Evolutionary conservation across 257 asterid species (phyloP), one percentile per base, ranked within the genome.

Genomic region (Solanum microdontum): DNA sequence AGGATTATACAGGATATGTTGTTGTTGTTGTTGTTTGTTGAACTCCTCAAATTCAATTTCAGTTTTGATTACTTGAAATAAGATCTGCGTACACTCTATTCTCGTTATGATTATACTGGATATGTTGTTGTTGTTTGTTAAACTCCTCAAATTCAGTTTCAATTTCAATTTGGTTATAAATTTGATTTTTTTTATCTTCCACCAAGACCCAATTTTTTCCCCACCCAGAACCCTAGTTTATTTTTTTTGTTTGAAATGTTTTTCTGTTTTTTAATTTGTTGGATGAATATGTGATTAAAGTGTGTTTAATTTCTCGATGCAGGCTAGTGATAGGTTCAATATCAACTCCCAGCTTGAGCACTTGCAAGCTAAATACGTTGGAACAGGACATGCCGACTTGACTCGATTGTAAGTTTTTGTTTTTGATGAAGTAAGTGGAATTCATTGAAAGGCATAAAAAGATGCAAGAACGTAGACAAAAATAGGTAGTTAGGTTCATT

Each of bases 341-440:
- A 97, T 97, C 80, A 97, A 97, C 94, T 97, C 99, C 62, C 99
- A 97, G 94, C 97, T 95, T 87, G 99, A 97, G 94, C 99, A 95
- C 89, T 89, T 88, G 89, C 99, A 97, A 92, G 99, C 99, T 84
- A 97, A 95, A 76, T 97, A 97, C 88, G 99, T 97, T 69, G 99
- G 99, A n/a, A 97, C 99, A n/a, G 99, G 99, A 14, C 99, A 97
- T 79, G 98, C 99, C 40, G 99, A 95, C 80, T 91, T 95, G 96
- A 97, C 92, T 79, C 91, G 99, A 94, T 96, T 94, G 99, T 96
- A 87, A 89, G 98, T 88, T 32, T 70, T 70, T 51, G 3, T 30
- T 7, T 8, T 30, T 15, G 77, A 17, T 55, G 24, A 55, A 70
- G n/a, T 68, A 28, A 28, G 75, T 0, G 77, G 40, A 70, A 30